Conservation (phyloP, 139 green algal genomes). For the Diplosphaera chodatii region DNA sequence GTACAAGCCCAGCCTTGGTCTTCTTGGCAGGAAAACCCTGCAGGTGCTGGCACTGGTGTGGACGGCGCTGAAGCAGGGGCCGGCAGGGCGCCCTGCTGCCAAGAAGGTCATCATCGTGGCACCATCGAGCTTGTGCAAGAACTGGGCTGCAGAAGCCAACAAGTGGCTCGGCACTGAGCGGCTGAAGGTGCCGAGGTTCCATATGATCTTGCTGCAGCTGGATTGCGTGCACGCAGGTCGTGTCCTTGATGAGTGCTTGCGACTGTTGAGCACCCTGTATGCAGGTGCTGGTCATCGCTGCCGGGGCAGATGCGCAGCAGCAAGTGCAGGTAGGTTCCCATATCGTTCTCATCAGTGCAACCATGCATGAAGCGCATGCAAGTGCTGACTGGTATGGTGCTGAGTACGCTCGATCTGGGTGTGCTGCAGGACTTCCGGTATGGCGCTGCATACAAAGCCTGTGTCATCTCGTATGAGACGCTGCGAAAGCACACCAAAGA, state of each 20-base stretch:
- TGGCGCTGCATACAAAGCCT: slow-evolving; percentile 14
- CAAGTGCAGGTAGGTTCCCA: slow-evolving; percentile 33
- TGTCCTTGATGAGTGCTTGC: too few species aligned
- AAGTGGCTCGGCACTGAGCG: slow-evolving; percentile 82
- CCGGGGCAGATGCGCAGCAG: slow-evolving; percentile 26
- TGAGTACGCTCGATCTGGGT: neutral
- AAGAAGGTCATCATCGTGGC: slow-evolving; percentile 58
- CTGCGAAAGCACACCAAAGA: slow-evolving; percentile 44
- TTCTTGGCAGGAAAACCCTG: slow-evolving; percentile 75
- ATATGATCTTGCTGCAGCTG: too few species aligned
- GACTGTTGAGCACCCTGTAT: neutral
- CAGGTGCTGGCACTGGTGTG: slow-evolving; percentile 72
- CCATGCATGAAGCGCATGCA: neutral
- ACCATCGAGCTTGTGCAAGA: slow-evolving; percentile 61
- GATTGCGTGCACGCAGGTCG: too few species aligned
- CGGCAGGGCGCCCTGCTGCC: slow-evolving; percentile 10
- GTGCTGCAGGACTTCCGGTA: slow-evolving; percentile 34
- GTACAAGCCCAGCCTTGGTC: too few species aligned
- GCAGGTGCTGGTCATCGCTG: slow-evolving; percentile 32
- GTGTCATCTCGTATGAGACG: slow-evolving; percentile 44
- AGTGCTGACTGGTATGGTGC: neutral
- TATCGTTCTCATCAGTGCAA: neutral
- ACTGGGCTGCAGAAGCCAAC: slow-evolving; percentile 70
- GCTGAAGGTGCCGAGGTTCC: slow-evolving; percentile 7
- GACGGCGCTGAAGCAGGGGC: slow-evolving; percentile 70